phyloP scores from a whole-genome alignment of 331 rosid species.

The Spiraea crenata region DNA sequence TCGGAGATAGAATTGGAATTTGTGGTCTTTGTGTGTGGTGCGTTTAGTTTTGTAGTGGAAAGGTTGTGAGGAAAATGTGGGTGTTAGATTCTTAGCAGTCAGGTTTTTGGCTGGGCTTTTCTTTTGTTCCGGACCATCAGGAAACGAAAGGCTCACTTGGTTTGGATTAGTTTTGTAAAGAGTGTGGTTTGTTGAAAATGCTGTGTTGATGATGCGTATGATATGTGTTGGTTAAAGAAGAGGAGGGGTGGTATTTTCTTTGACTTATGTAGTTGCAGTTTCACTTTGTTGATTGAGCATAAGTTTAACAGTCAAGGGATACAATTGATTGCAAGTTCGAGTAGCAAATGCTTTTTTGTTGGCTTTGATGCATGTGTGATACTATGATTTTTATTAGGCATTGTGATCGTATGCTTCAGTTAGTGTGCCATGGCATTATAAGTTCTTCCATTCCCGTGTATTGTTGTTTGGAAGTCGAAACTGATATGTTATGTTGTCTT shows the following conservation, averaged over 20 bases:
- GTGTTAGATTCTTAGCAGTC: neutral
- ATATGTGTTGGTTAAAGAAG: neutral
- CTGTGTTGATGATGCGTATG: neutral
- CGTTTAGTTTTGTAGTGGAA: neutral
- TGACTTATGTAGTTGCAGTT: neutral
- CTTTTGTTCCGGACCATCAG: neutral
- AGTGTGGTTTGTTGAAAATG: neutral
- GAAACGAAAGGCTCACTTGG: neutral
- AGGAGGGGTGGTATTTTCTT: too few species aligned
- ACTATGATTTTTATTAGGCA: neutral
- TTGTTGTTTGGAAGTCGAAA: neutral
- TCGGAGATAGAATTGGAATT: neutral
- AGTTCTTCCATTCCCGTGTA: neutral
- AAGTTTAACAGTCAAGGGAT: neutral
- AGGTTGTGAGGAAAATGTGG: neutral
- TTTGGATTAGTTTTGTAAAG: neutral
- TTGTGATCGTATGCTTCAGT: neutral
- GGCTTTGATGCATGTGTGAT: neutral
- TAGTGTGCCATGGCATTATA: neutral
- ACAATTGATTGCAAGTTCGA: neutral
- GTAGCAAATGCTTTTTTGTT: neutral
- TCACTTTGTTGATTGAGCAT: conserved; percentile 1
- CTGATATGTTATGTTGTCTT: neutral
- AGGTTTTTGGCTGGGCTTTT: neutral
- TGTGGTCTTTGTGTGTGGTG: neutral